A percentile compares a stretch with the other conserved stretches of the same genome.
Evolutionary conservation across 352 stramenopile species (phyloP).

Genomic region (Globisporangium polare): DNA sequence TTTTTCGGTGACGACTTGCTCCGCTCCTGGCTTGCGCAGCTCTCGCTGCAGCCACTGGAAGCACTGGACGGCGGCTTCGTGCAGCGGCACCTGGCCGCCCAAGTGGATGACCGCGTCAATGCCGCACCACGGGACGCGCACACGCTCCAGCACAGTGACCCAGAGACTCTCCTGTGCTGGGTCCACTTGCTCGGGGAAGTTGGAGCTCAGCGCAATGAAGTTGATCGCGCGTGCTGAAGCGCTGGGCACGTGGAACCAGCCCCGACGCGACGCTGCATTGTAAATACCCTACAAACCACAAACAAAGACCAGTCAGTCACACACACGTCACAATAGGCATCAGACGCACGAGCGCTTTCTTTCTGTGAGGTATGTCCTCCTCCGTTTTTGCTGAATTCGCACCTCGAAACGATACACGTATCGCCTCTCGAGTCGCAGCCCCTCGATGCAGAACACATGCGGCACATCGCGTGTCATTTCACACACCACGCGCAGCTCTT

Average conservation of each 20-base stretch:
- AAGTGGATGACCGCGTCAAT: constrained; percentile 71
- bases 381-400: not conserved
- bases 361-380: not conserved
- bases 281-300: constrained; percentile 36
- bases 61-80: constrained; percentile 62
- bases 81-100: constrained; percentile 69
- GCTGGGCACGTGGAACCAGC: constrained; percentile 59
- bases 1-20: constrained; percentile 1
- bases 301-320: not conserved
- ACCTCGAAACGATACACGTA: constrained; percentile 74
- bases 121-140: constrained; percentile 57
- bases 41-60: constrained; percentile 52
- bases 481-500: constrained; percentile 32
- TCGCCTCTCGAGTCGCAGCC: constrained; percentile 43
- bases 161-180: constrained; percentile 54
- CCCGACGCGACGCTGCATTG: constrained; percentile 41
- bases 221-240: constrained; percentile 24
- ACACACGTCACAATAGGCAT: not conserved
- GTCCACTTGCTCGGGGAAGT: constrained; percentile 63
- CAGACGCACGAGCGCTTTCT: not conserved
- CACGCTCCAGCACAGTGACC: constrained; percentile 38
- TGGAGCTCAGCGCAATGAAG: constrained; percentile 62
- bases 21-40: constrained; percentile 11
- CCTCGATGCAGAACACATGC: constrained; percentile 41
- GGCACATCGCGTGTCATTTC: constrained; percentile 32